phyloP scores from a whole-genome alignment of 768 basidiomycete species.

The Chalciporus piperatus region DNA sequence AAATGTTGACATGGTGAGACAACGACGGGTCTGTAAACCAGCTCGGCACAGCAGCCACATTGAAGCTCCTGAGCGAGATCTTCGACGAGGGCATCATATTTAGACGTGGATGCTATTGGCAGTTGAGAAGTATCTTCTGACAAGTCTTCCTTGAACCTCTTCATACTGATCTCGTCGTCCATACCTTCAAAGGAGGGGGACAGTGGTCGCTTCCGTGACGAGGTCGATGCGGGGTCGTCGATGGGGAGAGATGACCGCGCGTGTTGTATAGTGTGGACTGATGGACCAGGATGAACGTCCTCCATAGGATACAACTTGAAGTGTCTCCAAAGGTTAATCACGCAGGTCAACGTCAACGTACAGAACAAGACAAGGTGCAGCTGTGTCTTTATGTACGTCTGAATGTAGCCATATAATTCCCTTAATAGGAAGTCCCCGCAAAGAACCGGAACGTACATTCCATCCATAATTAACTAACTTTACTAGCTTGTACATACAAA shows the following conservation, averaged over 20 bases:
- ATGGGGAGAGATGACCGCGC: conserved; percentile 6
- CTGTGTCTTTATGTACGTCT: conserved; percentile 22
- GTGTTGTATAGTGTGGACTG: not conserved
- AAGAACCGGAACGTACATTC: not conserved
- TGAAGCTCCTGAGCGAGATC: conserved; percentile 73
- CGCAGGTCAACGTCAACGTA: conserved; percentile 17
- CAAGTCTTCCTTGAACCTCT: conserved; percentile 56
- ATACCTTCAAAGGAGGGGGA: conserved; percentile 56
- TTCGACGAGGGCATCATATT: conserved; percentile 43
- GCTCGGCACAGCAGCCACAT: conserved; percentile 81
- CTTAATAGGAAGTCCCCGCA: conserved; percentile 20
- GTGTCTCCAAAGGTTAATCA: conserved; percentile 12
- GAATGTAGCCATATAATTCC: conserved; percentile 25
- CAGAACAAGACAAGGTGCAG: conserved; percentile 9
- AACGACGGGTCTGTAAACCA: conserved; percentile 79
- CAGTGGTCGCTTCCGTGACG: conserved; percentile 55
- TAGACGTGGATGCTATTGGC: conserved; percentile 18
- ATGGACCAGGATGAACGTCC: conserved; percentile 1
- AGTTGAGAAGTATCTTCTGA: conserved; percentile 16
- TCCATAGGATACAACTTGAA: conserved; percentile 18
- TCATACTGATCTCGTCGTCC: conserved; percentile 48
- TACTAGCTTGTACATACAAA: not conserved
- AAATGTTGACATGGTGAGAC: conserved; percentile 87
- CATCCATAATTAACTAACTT: not conserved
- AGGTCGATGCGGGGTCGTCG: conserved; percentile 16